Evolutionary conservation across 2,329 filamentous ascomycete genomes (phyloP).

Genomic region (Colletotrichum melonis): DNA sequence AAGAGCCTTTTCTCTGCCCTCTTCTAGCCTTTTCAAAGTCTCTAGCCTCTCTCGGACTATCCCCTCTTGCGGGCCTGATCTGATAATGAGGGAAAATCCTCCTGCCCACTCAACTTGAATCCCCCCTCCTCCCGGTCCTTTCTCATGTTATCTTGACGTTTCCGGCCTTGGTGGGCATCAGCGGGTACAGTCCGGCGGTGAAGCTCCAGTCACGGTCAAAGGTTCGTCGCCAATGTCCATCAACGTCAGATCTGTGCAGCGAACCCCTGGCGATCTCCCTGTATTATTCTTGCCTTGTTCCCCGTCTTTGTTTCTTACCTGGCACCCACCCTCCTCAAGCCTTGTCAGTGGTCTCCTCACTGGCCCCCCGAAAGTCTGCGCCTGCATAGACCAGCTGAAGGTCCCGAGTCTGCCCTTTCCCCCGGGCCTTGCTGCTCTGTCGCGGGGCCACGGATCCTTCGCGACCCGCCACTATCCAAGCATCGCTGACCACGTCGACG

Average conservation of each 20-base stretch:
- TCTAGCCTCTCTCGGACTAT: not conserved
- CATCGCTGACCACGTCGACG: slow-evolving; percentile 17
- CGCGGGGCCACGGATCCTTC: slow-evolving; percentile 18
- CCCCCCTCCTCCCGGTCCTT: not conserved
- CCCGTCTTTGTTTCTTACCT: not conserved
- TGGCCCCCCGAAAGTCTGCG: not conserved
- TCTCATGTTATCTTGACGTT: not conserved
- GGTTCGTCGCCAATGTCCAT: not conserved
- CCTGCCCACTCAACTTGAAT: not conserved
- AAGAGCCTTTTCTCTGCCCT: not conserved
- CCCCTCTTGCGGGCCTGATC: slow-evolving; percentile 17
- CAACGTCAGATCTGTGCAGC: slow-evolving; percentile 30
- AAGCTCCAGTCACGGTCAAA: slow-evolving; percentile 3
- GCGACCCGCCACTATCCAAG: slow-evolving; percentile 16
- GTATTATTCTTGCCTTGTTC: slow-evolving; percentile 3
- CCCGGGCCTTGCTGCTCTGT: not conserved
- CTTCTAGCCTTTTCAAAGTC: not conserved
- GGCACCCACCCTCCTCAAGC: too few relatives aligned
- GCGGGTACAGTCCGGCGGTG: slow-evolving; percentile 2
- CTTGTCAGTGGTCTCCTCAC: not conserved
- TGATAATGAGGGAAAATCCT: slow-evolving; percentile 7
- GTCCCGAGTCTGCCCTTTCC: not conserved
- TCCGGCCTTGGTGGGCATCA: not conserved
- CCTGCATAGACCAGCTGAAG: slow-evolving; percentile 27
- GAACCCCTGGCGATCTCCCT: slow-evolving; percentile 20